Conservation (phyloP, 2,329 filamentous ascomycete genomes). For the Furcasterigmium furcatum region DNA sequence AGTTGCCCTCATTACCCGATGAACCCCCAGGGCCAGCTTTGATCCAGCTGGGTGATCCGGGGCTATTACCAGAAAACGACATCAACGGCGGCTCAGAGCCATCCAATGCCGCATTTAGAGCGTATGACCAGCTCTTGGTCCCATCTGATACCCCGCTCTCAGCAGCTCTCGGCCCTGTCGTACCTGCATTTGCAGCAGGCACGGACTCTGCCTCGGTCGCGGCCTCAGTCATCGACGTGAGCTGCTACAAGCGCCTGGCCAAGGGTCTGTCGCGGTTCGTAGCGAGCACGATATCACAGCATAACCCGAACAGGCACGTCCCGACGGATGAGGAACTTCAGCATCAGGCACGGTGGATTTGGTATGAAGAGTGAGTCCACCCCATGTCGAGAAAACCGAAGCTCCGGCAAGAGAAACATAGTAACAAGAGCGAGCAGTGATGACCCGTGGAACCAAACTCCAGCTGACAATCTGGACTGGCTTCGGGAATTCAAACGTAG, state of each 20-base stretch:
- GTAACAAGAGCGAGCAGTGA: no score
- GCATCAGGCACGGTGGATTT: slow-evolving; percentile 26
- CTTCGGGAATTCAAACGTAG: slow-evolving; percentile 7
- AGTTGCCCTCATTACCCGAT: not conserved
- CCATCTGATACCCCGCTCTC: no score
- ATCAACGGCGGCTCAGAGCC: slow-evolving; percentile 16
- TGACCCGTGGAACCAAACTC: slow-evolving; percentile 13
- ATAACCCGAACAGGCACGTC: slow-evolving; percentile 20
- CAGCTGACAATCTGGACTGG: slow-evolving; percentile 9
- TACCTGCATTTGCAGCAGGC: not conserved
- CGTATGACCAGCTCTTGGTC: no score
- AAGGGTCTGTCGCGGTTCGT: slow-evolving; percentile 16
- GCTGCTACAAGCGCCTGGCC: slow-evolving; percentile 13
- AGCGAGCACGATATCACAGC: slow-evolving; percentile 22
- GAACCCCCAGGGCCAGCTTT: not conserved
- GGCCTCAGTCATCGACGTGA: slow-evolving; percentile 9
- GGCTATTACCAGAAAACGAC: slow-evolving; percentile 15
- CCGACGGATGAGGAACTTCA: slow-evolving; percentile 31
- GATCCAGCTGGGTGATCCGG: not conserved
- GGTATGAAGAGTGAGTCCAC: slow-evolving; percentile 20
- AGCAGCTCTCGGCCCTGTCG: not conserved
- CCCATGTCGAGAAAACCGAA: no score
- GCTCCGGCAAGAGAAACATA: no score
- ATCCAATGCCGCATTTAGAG: no score
- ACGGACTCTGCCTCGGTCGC: not conserved